These are phyloP conservation scores for Kondoa subrosea DNA, from an alignment of 768 basidiomycete species.

Conservation along the genomic window DNA sequence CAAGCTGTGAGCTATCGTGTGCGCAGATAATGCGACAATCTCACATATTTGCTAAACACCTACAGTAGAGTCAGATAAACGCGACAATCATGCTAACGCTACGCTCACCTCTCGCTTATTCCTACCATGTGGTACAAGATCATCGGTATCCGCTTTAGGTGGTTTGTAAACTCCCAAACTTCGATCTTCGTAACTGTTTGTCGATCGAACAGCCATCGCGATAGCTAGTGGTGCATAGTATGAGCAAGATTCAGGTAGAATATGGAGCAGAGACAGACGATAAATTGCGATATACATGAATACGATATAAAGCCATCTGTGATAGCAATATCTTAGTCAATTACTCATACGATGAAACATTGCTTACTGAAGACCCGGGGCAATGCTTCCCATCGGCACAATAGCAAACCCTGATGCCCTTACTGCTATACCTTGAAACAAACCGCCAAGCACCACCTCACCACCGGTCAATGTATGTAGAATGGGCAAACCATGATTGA, in stretches of 20 bases:
- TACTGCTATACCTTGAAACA: constrained; percentile 60
- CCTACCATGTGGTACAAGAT: background rate
- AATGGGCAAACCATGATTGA: constrained; percentile 56
- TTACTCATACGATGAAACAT: too few relatives aligned
- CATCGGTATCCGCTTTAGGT: background rate
- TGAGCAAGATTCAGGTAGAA: too few relatives aligned
- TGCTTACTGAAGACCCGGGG: constrained; percentile 84
- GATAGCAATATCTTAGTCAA: too few relatives aligned
- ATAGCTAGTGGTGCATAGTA: too few relatives aligned
- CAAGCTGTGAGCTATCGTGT: background rate
- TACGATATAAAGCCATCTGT: background rate
- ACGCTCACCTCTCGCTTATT: background rate
- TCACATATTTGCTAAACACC: too few relatives aligned
- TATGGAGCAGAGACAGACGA: too few relatives aligned
- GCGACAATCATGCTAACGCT: too few relatives aligned
- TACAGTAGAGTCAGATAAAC: too few relatives aligned
- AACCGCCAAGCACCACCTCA: constrained; percentile 40
- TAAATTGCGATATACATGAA: background rate
- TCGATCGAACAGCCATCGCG: background rate
- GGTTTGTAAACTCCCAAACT: background rate
- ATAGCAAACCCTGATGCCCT: constrained; percentile 73
- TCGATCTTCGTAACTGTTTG: background rate
- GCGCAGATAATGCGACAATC: too few relatives aligned
- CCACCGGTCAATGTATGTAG: background rate
- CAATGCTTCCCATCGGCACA: constrained; percentile 50